phyloP scores from a whole-genome alignment of 345 rosid species.

The Excoecaria cochinchinensis region DNA sequence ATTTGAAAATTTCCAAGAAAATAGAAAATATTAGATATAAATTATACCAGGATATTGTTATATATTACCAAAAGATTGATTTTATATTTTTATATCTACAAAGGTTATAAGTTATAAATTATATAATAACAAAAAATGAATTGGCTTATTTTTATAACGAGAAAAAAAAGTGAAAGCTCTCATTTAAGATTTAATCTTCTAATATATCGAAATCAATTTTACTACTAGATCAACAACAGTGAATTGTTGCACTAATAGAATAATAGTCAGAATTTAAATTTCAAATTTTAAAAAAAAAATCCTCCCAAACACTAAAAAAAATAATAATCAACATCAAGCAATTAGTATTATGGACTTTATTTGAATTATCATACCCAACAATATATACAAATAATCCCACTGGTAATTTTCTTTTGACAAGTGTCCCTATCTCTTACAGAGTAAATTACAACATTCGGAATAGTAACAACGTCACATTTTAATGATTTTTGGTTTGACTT shows the following conservation, averaged over 20 bases:
- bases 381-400: conserved; percentile 27
- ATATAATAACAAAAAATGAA: no score
- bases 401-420: conserved; percentile 14
- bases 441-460: conserved; percentile 21
- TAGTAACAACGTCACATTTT: conserved; percentile 12
- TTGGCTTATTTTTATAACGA: no score
- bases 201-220: no score
- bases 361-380: conserved; percentile 13
- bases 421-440: conserved; percentile 28
- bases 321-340: neutral
- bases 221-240: no score
- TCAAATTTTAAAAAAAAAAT: neutral
- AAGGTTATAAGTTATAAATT: no score
- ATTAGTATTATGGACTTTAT: conserved; percentile 15
- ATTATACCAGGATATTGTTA: no score
- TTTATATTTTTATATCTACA: no score
- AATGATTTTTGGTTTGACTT: conserved; percentile 20
- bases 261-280: neutral
- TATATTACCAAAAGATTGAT: no score
- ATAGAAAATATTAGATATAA: no score
- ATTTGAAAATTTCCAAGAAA: no score
- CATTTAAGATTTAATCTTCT: no score
- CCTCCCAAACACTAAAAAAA: neutral
- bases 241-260: neutral
- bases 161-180: no score